These are phyloP conservation scores for Nymphaea colorata DNA, from an alignment of 164 flowering plant genomes.

Conservation along the genomic window DNA sequence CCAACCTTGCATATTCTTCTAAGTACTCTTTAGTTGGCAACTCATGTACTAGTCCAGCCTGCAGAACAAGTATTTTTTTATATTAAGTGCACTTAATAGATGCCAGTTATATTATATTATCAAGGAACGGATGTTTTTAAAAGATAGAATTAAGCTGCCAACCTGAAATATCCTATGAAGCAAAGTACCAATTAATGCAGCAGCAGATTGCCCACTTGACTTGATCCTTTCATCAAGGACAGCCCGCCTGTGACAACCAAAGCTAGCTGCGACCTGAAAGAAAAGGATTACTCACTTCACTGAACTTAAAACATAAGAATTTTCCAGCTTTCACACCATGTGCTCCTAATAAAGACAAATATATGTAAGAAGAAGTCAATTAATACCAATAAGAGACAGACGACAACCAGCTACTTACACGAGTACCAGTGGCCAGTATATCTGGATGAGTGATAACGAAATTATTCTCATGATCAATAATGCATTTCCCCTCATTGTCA, in stretches of 20 bases:
- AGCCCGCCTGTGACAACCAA: conserved; percentile 70
- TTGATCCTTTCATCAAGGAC: conserved; percentile 90
- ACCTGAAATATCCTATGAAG: conserved; percentile 98
- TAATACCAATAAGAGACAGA: background rate
- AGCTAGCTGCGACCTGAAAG: conserved; percentile 82
- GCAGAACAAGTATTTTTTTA: conserved; percentile 7
- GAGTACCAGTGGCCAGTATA: conserved; percentile 73
- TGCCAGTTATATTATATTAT: no score
- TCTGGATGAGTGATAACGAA: conserved; percentile 81
- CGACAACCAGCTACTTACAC: conserved; percentile 34
- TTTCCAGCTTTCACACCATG: no score
- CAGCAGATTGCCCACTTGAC: conserved; percentile 47
- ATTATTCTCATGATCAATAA: conserved; percentile 48
- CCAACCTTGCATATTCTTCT: conserved; percentile 52
- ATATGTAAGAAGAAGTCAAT: background rate
- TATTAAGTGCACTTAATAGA: no score
- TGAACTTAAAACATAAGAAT: no score
- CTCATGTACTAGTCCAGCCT: conserved; percentile 77
- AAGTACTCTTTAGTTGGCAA: conserved; percentile 47
- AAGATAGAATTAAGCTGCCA: background rate
- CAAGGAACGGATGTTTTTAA: no score
- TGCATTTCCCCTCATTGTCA: conserved; percentile 65
- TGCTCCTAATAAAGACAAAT: background rate
- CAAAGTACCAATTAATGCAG: conserved; percentile 80
- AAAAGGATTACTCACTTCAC: no score